Evolutionary conservation across 2,329 filamentous ascomycete species (phyloP).

Genomic region (Paraphaeosphaeria sporulosa): DNA sequence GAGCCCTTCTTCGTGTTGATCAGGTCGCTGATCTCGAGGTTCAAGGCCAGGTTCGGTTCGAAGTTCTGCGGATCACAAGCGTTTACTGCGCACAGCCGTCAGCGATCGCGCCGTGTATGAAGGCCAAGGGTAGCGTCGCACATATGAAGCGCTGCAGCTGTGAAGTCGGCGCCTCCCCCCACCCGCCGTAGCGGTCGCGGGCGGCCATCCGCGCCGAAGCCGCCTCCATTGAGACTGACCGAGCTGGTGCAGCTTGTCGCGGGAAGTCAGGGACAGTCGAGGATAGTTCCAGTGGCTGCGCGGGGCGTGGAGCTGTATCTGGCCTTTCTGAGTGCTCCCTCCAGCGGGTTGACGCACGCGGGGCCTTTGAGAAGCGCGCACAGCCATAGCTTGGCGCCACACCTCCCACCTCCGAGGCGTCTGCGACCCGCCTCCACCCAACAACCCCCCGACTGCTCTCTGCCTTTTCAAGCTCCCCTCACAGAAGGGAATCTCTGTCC

Average conservation of each 20-base stretch:
- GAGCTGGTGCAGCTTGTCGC: slow-evolving; percentile 3
- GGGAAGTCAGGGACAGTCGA: not conserved
- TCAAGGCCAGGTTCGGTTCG: slow-evolving; percentile 95
- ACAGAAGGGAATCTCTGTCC: not conserved
- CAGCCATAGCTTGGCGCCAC: slow-evolving; percentile 10
- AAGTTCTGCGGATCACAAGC: slow-evolving; percentile 97
- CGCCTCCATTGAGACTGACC: slow-evolving; percentile 73
- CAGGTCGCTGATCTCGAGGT: slow-evolving; percentile 94
- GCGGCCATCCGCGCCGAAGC: slow-evolving; percentile 94
- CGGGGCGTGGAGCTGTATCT: not conserved
- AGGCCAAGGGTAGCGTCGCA: slow-evolving; percentile 43
- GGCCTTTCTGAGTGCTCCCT: slow-evolving; percentile 1
- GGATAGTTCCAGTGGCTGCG: not conserved
- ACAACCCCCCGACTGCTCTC: not conserved
- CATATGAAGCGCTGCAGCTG: slow-evolving; percentile 93
- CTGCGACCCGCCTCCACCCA: not conserved
- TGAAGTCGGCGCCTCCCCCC: slow-evolving; percentile 78
- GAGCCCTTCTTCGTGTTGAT: slow-evolving; percentile 98
- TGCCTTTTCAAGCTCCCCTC: no score
- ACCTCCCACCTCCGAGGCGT: not conserved
- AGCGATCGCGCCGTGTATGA: slow-evolving; percentile 10
- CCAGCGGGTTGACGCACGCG: not conserved
- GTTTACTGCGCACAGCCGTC: slow-evolving; percentile 65
- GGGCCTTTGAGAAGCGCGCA: not conserved
- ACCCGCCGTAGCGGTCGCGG: slow-evolving; percentile 89